These are phyloP conservation scores for Silybum marianum DNA, from an alignment of 129 eudicot genomes.

Conservation along the genomic window DNA sequence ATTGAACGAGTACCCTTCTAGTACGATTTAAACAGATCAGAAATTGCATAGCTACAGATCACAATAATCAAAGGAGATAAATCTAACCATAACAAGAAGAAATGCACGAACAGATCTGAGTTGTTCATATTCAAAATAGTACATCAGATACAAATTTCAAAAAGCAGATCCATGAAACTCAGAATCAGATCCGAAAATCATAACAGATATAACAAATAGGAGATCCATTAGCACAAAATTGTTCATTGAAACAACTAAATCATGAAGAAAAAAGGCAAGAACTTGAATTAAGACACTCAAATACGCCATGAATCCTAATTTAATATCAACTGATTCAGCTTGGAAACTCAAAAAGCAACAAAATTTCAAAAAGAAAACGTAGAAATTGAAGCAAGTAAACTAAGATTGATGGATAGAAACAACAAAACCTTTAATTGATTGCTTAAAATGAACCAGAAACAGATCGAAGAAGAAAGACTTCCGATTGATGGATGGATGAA, in stretches of 20 bases:
- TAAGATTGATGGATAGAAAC: neutral
- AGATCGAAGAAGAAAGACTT: neutral
- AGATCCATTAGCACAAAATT: neutral
- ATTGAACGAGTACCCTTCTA: too few relatives aligned
- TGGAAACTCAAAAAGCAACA: constrained; percentile 9
- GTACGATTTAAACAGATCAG: neutral
- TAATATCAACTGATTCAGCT: constrained; percentile 2
- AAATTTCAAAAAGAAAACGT: neutral
- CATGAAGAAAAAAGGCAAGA: neutral
- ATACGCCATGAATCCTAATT: neutral
- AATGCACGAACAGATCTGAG: neutral
- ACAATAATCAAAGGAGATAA: neutral
- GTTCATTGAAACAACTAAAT: constrained; percentile 11
- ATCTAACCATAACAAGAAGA: neutral
- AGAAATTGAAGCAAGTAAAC: neutral
- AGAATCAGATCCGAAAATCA: neutral
- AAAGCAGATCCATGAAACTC: neutral
- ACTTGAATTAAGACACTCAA: neutral
- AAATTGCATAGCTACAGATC: neutral
- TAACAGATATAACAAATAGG: neutral
- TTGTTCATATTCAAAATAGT: neutral
- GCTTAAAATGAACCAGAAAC: neutral
- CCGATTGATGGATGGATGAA: too few relatives aligned
- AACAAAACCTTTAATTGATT: constrained; percentile 1
- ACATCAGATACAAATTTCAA: neutral